These are phyloP conservation scores for Talaromyces sp. DNA, from an alignment of 2,329 filamentous ascomycete genomes.

Conservation along the genomic window DNA sequence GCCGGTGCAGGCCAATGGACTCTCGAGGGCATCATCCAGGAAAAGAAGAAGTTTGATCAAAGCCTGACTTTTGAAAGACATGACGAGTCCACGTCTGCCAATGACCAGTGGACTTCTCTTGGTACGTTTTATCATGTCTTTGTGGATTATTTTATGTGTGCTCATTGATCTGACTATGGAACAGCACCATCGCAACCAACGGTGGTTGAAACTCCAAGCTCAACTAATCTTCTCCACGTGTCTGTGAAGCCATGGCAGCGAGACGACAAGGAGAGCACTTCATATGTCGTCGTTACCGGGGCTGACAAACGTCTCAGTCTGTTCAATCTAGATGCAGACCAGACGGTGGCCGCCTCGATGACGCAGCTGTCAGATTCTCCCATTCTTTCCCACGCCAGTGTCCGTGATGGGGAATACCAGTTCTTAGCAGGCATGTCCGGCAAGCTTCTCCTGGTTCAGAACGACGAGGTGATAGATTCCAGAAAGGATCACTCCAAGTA, in stretches of 20 bases:
- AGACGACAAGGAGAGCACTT: conserved; percentile 13
- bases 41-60: conserved; percentile 56
- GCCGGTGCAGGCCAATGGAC: conserved; percentile 43
- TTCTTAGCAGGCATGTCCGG: conserved; percentile 58
- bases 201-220: conserved; percentile 39
- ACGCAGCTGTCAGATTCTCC: conserved; percentile 35
- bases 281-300: conserved; percentile 39
- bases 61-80: conserved; percentile 53
- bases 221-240: conserved; percentile 50
- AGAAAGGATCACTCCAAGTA: conserved; percentile 57
- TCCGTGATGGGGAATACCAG: conserved; percentile 39
- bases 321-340: conserved; percentile 23
- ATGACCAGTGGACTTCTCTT: conserved; percentile 42
- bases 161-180: neutral
- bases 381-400: conserved; percentile 46
- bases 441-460: conserved; percentile 46
- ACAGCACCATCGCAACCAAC: conserved; percentile 44
- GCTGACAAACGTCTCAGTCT: conserved; percentile 48
- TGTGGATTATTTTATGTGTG: neutral
- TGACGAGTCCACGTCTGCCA: conserved; percentile 32
- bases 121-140: conserved; percentile 27
- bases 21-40: conserved; percentile 55
- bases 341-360: conserved; percentile 21
- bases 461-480: conserved; percentile 39
- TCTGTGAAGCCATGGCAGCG: conserved; percentile 37